Conservation (phyloP, 805 yeast genomes). For the Nakazawaea ishiwadae region DNA sequence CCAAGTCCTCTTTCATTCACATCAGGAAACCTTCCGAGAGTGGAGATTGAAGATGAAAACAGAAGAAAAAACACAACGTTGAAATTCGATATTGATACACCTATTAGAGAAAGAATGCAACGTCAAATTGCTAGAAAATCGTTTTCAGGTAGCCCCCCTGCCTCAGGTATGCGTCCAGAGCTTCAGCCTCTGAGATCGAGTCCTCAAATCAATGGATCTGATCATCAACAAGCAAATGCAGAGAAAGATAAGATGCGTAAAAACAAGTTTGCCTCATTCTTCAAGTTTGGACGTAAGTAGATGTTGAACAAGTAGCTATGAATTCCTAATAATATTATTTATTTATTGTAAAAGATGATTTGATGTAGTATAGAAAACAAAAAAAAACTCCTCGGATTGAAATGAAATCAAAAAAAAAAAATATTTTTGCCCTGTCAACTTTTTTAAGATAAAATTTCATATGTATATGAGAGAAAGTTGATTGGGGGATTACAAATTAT, state of each 20-base stretch:
- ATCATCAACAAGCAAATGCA: conserved; percentile 1
- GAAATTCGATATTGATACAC: conserved; percentile 6
- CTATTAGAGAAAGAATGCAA: conserved; percentile 1
- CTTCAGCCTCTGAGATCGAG: conserved; percentile 9
- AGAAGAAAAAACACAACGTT: conserved; percentile 7
- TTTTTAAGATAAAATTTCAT: too few relatives aligned
- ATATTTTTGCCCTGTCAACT: too few relatives aligned
- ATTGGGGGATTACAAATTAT: too few relatives aligned
- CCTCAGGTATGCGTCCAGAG: conserved; percentile 3
- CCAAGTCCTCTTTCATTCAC: not conserved
- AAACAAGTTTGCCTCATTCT: conserved; percentile 1
- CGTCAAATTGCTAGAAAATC: conserved; percentile 5
- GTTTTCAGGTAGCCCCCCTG: not conserved
- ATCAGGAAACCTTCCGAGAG: not conserved
- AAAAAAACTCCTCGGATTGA: too few relatives aligned
- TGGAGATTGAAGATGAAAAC: conserved; percentile 3
- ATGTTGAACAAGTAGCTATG: too few relatives aligned
- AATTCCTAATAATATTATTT: too few relatives aligned
- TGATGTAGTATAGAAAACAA: too few relatives aligned
- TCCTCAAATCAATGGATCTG: conserved; percentile 9
- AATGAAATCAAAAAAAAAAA: too few relatives aligned
- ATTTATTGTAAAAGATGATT: too few relatives aligned
- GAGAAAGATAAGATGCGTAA: conserved; percentile 9
- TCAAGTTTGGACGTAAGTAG: conserved; percentile 3
- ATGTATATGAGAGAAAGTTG: too few relatives aligned